Base-by-base conservation (phyloP, 1,284 basidiomycete genomes). In the Puccinia horiana region DNA sequence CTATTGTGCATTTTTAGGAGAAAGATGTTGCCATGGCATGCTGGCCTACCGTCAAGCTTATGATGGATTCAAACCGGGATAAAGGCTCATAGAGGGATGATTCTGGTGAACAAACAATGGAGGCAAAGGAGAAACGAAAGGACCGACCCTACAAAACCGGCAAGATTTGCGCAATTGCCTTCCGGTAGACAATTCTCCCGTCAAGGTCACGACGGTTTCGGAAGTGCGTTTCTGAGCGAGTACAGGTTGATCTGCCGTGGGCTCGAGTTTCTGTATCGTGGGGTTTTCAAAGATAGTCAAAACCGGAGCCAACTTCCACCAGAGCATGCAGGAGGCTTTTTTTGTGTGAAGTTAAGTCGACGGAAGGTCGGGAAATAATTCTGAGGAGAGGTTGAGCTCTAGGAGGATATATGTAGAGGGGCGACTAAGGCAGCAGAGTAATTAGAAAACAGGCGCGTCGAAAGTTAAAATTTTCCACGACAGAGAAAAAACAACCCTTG, bases 81-180 rank as follows among this genome's bases (percentile, higher is more conserved):
- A 49, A 35, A 42, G 26, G 4, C 42, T 2, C 67, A 37, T 23
- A 40, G 26, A 37, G n/a, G 23, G 61, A 29, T 12, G n/a, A 40
- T 75, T 14, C 12, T 29, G 52, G 74, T 42, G 29, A 29, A 20
- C 11, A 26, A 40, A 44, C n/a, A 16, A 35, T 73, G 35, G 47
- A 54, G 70, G 29, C 35, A 73, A 26, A 35, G 52, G 16, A 37
- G 35, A 54, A 73, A 49, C 26, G 42, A 72, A 47, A 40, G 40
- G 40, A 74, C 65, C 58, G 58, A 81, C 78, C 78, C 78, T 81
- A 63, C 78, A 81, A 81, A 81, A 81, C 78, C 78, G 67, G 70
- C 78, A 81, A 61, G 78, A 81, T 81, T 81, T 81, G 37, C 78
- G 65, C 23, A 81, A 63, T 58, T 81, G 78, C 56, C 69, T 81